These are phyloP conservation scores for Capsicum pubescens DNA, from an alignment of 257 asterid genomes.

Conservation along the genomic window DNA sequence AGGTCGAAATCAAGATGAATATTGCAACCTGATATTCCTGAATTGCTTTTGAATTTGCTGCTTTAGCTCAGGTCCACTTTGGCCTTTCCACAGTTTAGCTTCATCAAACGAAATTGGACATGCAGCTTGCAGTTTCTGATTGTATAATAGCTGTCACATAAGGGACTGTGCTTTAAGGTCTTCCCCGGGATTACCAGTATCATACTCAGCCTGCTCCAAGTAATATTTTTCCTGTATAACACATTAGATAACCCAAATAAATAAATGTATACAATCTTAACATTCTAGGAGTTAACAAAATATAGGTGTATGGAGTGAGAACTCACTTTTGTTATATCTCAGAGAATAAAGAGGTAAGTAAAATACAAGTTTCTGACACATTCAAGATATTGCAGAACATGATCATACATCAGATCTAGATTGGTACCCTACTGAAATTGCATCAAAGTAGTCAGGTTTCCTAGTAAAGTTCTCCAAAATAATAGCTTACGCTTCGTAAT, in stretches of 20 bases:
- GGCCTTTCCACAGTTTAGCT: slow-evolving; percentile 98
- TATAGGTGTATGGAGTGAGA: slow-evolving; percentile 21
- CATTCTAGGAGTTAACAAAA: slow-evolving; percentile 23
- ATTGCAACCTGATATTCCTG: slow-evolving; percentile 77
- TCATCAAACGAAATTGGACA: slow-evolving; percentile 94
- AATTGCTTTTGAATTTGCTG: slow-evolving; percentile 86
- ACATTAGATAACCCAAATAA: slow-evolving; percentile 20
- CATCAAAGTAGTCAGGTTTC: slow-evolving; percentile 38
- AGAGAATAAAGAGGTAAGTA: slow-evolving; percentile 91
- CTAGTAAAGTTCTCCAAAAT: not conserved
- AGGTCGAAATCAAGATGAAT: too few species aligned
- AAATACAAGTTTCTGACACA: slow-evolving; percentile 90
- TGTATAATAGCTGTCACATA: slow-evolving; percentile 75
- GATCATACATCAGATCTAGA: slow-evolving; percentile 76
- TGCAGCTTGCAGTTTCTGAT: slow-evolving; percentile 79
- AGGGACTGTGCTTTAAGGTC: slow-evolving; percentile 85
- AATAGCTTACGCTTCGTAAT: not conserved
- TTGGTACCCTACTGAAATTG: slow-evolving; percentile 87
- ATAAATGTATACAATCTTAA: not conserved
- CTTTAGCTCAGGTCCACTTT: slow-evolving; percentile 88
- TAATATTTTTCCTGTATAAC: slow-evolving; percentile 69
- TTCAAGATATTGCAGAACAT: slow-evolving; percentile 83
- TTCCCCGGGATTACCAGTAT: slow-evolving; percentile 73
- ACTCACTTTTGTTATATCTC: slow-evolving; percentile 91
- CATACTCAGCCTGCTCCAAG: slow-evolving; percentile 92